phyloP scores from a whole-genome alignment of 2,329 filamentous ascomycete species.

The Cladophialophora bantiana region DNA sequence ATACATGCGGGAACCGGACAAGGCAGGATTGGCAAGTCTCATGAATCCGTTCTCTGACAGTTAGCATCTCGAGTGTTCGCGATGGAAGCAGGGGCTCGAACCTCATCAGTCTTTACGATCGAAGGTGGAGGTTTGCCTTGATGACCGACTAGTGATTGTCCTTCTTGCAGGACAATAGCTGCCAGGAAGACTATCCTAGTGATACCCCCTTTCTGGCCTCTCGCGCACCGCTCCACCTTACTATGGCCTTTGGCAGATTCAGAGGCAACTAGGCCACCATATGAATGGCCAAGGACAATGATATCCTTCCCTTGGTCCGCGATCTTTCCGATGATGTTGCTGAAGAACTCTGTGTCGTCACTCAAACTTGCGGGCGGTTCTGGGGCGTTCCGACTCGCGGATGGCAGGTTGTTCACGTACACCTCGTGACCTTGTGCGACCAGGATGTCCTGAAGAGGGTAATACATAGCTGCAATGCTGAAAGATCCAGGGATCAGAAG shows the following conservation, averaged over 20 bases:
- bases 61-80: constrained; percentile 15
- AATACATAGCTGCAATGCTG: constrained; percentile 13
- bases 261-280: constrained; percentile 44
- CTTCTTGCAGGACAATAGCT: constrained; percentile 22
- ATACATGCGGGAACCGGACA: constrained; percentile 20
- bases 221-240: constrained; percentile 26
- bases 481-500: constrained; percentile 25
- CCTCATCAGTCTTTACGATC: constrained; percentile 22
- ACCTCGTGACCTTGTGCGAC: constrained; percentile 12
- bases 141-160: constrained; percentile 15
- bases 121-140: constrained; percentile 15
- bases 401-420: constrained; percentile 24
- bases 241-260: constrained; percentile 44
- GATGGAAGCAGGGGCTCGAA: constrained; percentile 8
- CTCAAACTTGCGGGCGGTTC: constrained; percentile 42
- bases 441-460: constrained; percentile 10
- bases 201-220: constrained; percentile 39
- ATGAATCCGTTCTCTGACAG: constrained; percentile 19
- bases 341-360: constrained; percentile 44
- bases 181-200: constrained; percentile 20
- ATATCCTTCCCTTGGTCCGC: constrained; percentile 43
- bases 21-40: constrained; percentile 18
- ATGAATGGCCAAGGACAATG: constrained; percentile 44
- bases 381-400: constrained; percentile 29
- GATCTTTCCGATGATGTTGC: constrained; percentile 38